Base-by-base conservation (phyloP, 805 yeast species). In the Suhomyces prunicola region DNA sequence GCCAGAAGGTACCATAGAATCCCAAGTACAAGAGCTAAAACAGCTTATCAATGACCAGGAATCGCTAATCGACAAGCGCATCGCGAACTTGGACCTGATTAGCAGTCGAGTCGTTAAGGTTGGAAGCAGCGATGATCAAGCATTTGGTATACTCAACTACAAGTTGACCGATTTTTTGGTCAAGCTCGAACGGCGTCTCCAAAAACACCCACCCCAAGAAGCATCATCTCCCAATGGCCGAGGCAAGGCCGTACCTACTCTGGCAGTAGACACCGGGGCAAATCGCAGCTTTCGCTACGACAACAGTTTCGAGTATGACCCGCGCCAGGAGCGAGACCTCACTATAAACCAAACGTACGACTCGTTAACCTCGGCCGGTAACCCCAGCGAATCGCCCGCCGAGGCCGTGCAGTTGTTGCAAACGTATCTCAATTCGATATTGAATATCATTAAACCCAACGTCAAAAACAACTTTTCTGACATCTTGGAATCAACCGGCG, bases 371-470 rank as follows among this genome's bases (percentile, higher is more conserved):
- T 52, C 56, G n/a, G 27, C 51, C 13, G 51, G 49, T 17, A 44
- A 35, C 44, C 44, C 47, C n/a, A 49, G 42, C 19, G 50, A 47
- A 2, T 36, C 52, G 3, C 66, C 65, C 1, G 27, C 39, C 10
- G 59, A 54, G 15, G 51, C 59, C 12, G 44, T 61, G 22, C 50
- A 51, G 12, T 60, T 60, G 41, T 46, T 61, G 35, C 47, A 53
- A 24, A 58, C 58, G 6, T 59, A 58, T 44, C 36, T 63, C 7
- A 42, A 51, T 12, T 56, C 66, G 29, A 49, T 55, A 9, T 52
- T 52, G 36, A 50, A 50, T 45, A 50, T 52, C 22, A 29, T 55
- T 26, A 47, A n/a, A 35, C 58, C 51, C 13, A 45, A 36, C n/a
- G 46, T 56, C 23, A 50, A 49, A 5, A 47, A 54, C 33, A 48